These are phyloP conservation scores for Arabidopsis lyrata DNA, from an alignment of 441 rosid genomes.

Conservation along the genomic window DNA sequence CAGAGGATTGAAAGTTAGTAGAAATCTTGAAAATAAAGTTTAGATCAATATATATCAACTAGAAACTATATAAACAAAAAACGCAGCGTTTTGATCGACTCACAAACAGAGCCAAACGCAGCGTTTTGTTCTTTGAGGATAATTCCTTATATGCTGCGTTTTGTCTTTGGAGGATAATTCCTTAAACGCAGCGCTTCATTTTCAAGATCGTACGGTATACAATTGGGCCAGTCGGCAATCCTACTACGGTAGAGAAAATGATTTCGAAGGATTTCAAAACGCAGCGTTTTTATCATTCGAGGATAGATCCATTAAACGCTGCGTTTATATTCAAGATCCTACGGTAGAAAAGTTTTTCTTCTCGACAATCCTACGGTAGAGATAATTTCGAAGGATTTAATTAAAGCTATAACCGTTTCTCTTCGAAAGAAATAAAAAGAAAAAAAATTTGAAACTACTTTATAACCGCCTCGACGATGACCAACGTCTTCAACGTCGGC, in stretches of 20 bases:
- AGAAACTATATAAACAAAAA: too few species aligned
- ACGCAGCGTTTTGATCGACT: too few species aligned
- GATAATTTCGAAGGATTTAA: not conserved
- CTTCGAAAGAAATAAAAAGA: not conserved
- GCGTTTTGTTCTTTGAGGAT: too few species aligned
- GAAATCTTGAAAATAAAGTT: conserved; percentile 25
- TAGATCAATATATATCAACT: too few species aligned
- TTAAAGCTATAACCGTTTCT: conserved; percentile 13
- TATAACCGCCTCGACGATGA: conserved; percentile 26
- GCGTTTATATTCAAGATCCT: not conserved
- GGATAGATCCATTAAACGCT: not conserved
- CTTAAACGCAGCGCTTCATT: too few species aligned
- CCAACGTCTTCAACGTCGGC: conserved; percentile 20
- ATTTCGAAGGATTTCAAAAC: not conserved
- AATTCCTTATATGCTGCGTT: not conserved
- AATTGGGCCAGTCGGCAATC: too few species aligned
- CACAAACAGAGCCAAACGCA: not conserved
- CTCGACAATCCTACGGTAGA: not conserved
- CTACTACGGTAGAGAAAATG: not conserved
- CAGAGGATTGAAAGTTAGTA: not conserved
- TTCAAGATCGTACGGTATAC: too few species aligned
- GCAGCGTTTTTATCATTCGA: not conserved
- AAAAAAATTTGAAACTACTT: not conserved
- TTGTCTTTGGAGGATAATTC: too few species aligned
- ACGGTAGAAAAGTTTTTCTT: not conserved